Conservation (phyloP, 108 stramenopile genomes). For the Cyclotella cryptica region DNA sequence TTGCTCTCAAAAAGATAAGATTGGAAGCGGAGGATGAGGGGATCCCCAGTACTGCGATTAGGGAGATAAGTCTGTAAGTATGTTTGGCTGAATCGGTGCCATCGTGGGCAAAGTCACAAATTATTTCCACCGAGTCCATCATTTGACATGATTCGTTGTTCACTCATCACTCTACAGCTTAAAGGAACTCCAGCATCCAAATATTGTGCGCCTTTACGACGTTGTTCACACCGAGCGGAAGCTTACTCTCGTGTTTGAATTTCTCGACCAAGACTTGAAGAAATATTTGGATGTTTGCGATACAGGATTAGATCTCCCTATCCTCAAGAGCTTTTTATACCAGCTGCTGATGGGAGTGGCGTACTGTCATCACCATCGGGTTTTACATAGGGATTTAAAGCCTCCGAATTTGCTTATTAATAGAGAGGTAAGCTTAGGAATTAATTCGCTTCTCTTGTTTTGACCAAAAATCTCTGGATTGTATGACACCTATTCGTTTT, state of each 20-base stretch:
- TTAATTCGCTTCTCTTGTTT: slow-evolving; percentile 5
- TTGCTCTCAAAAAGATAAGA: slow-evolving; percentile 95
- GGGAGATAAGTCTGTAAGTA: slow-evolving; percentile 88
- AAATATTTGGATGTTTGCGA: slow-evolving; percentile 97
- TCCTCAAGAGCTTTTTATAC: slow-evolving; percentile 95
- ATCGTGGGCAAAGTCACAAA: background rate
- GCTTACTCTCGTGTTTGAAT: slow-evolving; percentile 99
- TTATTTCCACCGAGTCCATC: background rate
- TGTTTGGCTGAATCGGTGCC: background rate
- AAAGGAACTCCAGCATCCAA: slow-evolving; percentile 95
- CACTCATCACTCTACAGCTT: slow-evolving; percentile 40
- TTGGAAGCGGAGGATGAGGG: slow-evolving; percentile 95
- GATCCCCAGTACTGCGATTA: slow-evolving; percentile 93
- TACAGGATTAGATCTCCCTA: slow-evolving; percentile 89
- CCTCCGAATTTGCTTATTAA: slow-evolving; percentile 97
- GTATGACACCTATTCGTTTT: background rate
- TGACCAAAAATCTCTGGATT: background rate
- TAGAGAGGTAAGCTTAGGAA: slow-evolving; percentile 63
- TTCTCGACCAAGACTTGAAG: slow-evolving; percentile 98
- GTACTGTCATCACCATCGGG: slow-evolving; percentile 98
- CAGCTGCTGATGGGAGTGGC: slow-evolving; percentile 98
- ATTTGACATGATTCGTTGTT: background rate
- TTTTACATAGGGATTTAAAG: slow-evolving; percentile 97
- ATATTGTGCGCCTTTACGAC: slow-evolving; percentile 97
- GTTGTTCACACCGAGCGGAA: slow-evolving; percentile 98